These are phyloP conservation scores for Stachybotrys elegans DNA, from an alignment of 2,329 filamentous ascomycete species.

Conservation along the genomic window DNA sequence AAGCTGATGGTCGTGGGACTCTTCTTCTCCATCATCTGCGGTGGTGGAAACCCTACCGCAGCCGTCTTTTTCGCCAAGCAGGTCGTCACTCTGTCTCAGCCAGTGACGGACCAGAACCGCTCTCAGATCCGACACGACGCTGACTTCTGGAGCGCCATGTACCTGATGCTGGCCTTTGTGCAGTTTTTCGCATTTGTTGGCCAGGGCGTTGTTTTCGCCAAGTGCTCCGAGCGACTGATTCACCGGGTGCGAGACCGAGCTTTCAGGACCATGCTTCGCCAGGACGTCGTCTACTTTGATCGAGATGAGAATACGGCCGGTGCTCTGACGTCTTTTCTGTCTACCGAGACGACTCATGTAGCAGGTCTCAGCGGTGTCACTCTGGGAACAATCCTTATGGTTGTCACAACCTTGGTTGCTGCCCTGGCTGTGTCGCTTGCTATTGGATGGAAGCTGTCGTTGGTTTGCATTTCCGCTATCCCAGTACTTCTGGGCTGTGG, in stretches of 20 bases:
- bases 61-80: constrained; percentile 82
- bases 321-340: constrained; percentile 81
- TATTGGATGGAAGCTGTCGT: constrained; percentile 81
- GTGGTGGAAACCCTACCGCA: constrained; percentile 68
- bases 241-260: constrained; percentile 76
- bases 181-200: constrained; percentile 63
- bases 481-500: constrained; percentile 74
- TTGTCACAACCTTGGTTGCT: constrained; percentile 71
- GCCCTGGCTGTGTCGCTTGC: constrained; percentile 66
- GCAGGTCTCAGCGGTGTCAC: constrained; percentile 84
- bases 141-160: constrained; percentile 88
- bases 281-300: constrained; percentile 92
- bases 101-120: constrained; percentile 44
- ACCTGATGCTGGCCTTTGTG: constrained; percentile 73
- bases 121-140: constrained; percentile 60
- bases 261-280: constrained; percentile 83
- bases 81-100: constrained; percentile 62
- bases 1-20: constrained; percentile 68
- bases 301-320: constrained; percentile 83
- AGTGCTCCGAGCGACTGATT: constrained; percentile 80
- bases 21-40: constrained; percentile 69
- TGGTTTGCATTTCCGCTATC: constrained; percentile 75
- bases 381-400: constrained; percentile 79
- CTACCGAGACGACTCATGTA: constrained; percentile 83
- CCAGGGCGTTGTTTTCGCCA: constrained; percentile 73